phyloP scores from a whole-genome alignment of 2,329 filamentous ascomycete genomes.

The Alternaria novae-zelandiae region DNA sequence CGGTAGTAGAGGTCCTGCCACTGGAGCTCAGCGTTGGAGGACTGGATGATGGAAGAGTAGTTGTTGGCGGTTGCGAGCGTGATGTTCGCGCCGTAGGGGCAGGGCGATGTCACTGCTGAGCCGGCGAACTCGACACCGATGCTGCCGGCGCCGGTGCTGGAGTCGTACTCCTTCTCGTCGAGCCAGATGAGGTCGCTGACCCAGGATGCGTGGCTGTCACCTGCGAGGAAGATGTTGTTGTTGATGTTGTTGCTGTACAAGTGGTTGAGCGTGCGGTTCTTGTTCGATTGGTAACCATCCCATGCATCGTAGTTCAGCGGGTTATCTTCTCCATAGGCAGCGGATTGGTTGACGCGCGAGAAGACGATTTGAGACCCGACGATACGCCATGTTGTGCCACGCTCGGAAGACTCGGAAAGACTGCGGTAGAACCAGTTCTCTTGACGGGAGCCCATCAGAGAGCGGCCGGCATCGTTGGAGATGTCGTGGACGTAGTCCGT shows the following conservation, averaged over 20 bases:
- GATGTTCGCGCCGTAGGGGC: conserved; percentile 66
- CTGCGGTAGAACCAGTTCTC: conserved; percentile 68
- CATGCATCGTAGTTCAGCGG: conserved; percentile 64
- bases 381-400: conserved; percentile 73
- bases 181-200: conserved; percentile 55
- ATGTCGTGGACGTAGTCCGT: conserved; percentile 67
- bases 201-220: conserved; percentile 73
- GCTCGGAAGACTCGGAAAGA: conserved; percentile 63
- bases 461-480: conserved; percentile 70
- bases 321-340: conserved; percentile 52
- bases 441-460: conserved; percentile 74
- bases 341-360: conserved; percentile 60
- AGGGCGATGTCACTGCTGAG: conserved; percentile 68
- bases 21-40: conserved; percentile 68
- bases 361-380: conserved; percentile 76
- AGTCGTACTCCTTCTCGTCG: conserved; percentile 50
- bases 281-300: conserved; percentile 73
- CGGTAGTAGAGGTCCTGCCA: conserved; percentile 78
- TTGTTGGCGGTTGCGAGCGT: conserved; percentile 60
- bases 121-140: conserved; percentile 64
- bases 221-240: conserved; percentile 76
- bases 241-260: conserved; percentile 71
- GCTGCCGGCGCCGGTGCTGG: conserved; percentile 47
- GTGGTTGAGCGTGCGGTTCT: conserved; percentile 72
- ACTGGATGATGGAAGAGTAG: conserved; percentile 37